Base-by-base conservation (phyloP, 495 filamentous ascomycete species). In the Astrocystis sublimbata region DNA sequence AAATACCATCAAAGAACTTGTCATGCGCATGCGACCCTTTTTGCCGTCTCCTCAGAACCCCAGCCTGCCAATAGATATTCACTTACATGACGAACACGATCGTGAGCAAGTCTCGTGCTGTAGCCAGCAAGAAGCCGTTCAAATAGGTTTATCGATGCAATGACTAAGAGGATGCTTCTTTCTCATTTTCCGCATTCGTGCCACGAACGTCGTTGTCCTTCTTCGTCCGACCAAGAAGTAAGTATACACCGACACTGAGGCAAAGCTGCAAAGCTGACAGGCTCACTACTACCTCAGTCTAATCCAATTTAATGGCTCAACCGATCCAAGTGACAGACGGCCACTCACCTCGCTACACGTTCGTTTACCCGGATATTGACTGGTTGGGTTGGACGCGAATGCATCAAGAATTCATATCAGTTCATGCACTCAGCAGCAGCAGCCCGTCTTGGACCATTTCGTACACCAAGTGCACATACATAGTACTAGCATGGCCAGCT, bases 211-310 rank as follows among this genome's bases (percentile, higher is more conserved):
- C 36, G 15, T 35, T 24, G 13, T 41, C 42, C 8, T 28, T n/a
- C n/a, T 45, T 26, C 1, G 7, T 33, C 19, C 24, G 12, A 13
- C n/a, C 24, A 3, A 3, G 8, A 24, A 19, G 4, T 23, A 45
- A 19, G 4, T 23, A 45, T 45, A 57, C 54, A 57, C 54, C 54
- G 54, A 45, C 26, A 57, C 10, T 57, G 40, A n/a, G 58, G 58
- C 58, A 50, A 60, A 51, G 58, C 46, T 60, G 58, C 58, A 50
- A 60, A 51, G 58, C 46, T 60, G 33, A 30, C 58, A 40, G 15
- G 35, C 46, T 40, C 28, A 42, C 49, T 41, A 36, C 26, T 47
- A 4, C 43, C 0, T 7, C 36, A 60, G 23, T 45, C 58, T 42
- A 40, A 60, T n/a, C 43, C 1, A 9, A 41, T 26, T 23, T 21